A percentile compares a stretch with the other conserved stretches of the same genome.
Evolutionary conservation across 2,329 filamentous ascomycete genomes (phyloP).

Genomic region (Fusarium nanum): DNA sequence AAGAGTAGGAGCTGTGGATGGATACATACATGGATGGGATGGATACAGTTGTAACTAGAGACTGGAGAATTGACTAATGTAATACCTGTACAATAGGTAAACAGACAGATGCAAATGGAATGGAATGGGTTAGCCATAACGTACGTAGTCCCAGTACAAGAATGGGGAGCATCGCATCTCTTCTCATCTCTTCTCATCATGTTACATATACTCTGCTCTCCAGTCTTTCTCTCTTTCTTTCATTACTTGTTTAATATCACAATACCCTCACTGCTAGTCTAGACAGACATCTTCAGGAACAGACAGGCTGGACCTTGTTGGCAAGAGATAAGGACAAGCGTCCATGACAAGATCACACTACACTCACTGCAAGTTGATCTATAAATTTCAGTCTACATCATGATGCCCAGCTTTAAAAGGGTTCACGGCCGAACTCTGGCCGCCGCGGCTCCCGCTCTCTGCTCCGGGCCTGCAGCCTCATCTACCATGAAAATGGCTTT

Average conservation of each 20-base stretch:
- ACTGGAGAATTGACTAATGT: slow-evolving; percentile 43
- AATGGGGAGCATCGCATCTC: slow-evolving; percentile 21
- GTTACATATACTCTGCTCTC: too few relatives aligned
- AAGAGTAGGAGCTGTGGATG: background rate
- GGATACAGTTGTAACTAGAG: slow-evolving; percentile 9
- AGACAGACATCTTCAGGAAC: background rate
- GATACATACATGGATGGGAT: slow-evolving; percentile 3
- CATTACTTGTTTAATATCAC: slow-evolving; percentile 9
- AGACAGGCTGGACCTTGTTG: slow-evolving; percentile 36
- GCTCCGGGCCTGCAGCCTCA: slow-evolving; percentile 31
- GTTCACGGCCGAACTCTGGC: slow-evolving; percentile 31
- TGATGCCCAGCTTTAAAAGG: slow-evolving; percentile 45
- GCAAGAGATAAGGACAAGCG: slow-evolving; percentile 28
- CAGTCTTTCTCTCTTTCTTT: background rate
- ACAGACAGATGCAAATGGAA: slow-evolving; percentile 32
- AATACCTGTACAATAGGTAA: slow-evolving; percentile 11
- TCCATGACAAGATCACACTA: slow-evolving; percentile 13
- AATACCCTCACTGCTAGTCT: slow-evolving; percentile 3
- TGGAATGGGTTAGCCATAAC: slow-evolving; percentile 36
- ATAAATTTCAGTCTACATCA: slow-evolving; percentile 19
- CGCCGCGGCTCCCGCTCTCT: slow-evolving; percentile 22
- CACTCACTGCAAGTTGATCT: background rate
- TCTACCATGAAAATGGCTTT: slow-evolving; percentile 36
- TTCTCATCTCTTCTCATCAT: background rate
- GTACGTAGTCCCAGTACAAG: slow-evolving; percentile 22